Conservation (phyloP, 352 stramenopile species). For the Pythium aphanidermatum region DNA sequence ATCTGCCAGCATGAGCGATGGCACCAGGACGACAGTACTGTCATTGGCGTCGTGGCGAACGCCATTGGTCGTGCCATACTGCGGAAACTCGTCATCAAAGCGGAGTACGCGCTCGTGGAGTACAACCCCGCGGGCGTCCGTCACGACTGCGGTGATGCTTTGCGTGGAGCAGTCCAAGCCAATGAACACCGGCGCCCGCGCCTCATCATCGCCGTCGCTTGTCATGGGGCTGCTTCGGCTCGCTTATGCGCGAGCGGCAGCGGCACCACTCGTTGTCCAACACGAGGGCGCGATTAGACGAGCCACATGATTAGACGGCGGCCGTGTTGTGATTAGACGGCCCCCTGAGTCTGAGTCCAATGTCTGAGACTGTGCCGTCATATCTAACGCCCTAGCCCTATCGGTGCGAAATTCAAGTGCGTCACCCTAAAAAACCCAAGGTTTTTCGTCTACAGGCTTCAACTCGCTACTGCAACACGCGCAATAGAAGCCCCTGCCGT, state of each 20-base stretch:
- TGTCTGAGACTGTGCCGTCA: conserved; percentile 4
- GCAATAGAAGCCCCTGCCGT: conserved; percentile 8
- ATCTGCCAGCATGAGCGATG: conserved; percentile 76
- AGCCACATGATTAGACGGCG: conserved; percentile 17
- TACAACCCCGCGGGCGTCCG: conserved; percentile 29
- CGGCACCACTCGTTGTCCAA: background rate
- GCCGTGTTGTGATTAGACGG: conserved; percentile 24
- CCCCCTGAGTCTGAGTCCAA: conserved; percentile 14
- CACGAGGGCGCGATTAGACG: conserved; percentile 5
- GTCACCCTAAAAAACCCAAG: conserved; percentile 18
- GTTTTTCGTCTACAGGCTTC: conserved; percentile 17
- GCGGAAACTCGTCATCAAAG: conserved; percentile 62
- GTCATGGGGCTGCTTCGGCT: background rate
- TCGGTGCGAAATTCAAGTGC: conserved; percentile 17
- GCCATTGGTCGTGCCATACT: conserved; percentile 61
- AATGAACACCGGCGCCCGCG: conserved; percentile 32
- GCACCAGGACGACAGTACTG: conserved; percentile 45
- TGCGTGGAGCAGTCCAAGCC: conserved; percentile 84
- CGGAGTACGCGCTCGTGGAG: conserved; percentile 54
- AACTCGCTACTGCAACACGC: conserved; percentile 14
- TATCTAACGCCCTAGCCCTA: conserved; percentile 2
- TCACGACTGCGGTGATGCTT: conserved; percentile 72
- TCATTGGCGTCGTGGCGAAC: conserved; percentile 38
- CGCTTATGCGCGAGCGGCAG: background rate
- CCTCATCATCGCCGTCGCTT: background rate